Base-by-base conservation (phyloP, 2,329 filamentous ascomycete species). In the Decorospora gaudefroyi region DNA sequence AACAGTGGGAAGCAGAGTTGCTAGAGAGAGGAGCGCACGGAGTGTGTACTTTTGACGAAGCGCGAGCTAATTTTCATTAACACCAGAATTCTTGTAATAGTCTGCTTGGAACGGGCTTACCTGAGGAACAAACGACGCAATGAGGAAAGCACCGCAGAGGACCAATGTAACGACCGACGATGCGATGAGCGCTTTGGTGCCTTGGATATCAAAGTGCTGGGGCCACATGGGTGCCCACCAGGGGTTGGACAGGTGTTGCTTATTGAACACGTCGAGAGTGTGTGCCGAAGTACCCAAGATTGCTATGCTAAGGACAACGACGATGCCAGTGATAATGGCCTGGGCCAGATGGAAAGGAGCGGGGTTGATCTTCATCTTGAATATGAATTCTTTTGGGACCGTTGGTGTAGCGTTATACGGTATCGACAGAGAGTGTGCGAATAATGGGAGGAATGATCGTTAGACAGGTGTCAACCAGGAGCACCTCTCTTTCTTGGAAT, bases 141-240 rank as follows among this genome's bases (percentile, higher is more conserved):
- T 58, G 17, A 74, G 42, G 48, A 66, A 72, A 4, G 62, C 48
- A 13, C 56, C 44, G 9, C 72, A 74, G n/a, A 76, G 51, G 1
- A 74, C 49, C 1, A 75, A 30, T 1, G 74, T 64, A 1, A 69
- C 62, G 0, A 64, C 63, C 1, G 65, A 61, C 2, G 71, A 69
- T 1, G 70, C 74, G 22, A 76, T 62, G 10, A 75, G 47, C 0
- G 65, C 65, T 22, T 72, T 70, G 3, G 76, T 71, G 11, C 74
- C 74, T 12, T 68, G 61, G 1, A 68, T 68, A 28, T 77, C 69
- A 51, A 77, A 77, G 55, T 77, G 75, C 7, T 70, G 66, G 1
- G 70, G 71, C 75, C 75, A 78, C 28, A 77, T 52, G 1, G 74
- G 74, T 3, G 76, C 61, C 67, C 74, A 76, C 73, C 74, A 78